Percentiles rank a stretch among this genome's conserved stretches.
phyloP scores from a whole-genome alignment of 768 basidiomycete genomes.

The Leccinellum albellum region DNA sequence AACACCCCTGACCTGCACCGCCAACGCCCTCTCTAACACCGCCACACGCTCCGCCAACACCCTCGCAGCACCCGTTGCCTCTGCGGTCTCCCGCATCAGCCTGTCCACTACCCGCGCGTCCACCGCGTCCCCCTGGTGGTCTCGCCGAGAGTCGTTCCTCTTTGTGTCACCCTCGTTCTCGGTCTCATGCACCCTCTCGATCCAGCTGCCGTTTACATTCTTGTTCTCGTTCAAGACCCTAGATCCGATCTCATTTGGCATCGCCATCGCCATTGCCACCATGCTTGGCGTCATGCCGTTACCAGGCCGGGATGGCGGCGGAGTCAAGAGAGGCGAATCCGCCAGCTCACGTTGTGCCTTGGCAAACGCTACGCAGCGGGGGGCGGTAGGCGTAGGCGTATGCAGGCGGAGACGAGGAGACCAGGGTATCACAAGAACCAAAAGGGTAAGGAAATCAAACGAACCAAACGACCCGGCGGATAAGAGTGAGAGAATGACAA shows the following conservation, averaged over 20 bases:
- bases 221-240: background rate
- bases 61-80: constrained; percentile 12
- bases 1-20: background rate
- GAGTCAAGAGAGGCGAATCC: background rate
- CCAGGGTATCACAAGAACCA: background rate
- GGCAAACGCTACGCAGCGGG: constrained; percentile 16
- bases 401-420: background rate
- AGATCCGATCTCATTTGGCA: background rate
- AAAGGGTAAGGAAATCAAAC: background rate
- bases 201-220: background rate
- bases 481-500: background rate
- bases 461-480: background rate
- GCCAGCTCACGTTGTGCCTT: constrained; percentile 7
- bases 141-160: background rate
- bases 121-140: background rate
- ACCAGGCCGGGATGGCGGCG: background rate
- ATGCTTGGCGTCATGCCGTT: background rate
- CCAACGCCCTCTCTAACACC: constrained; percentile 18
- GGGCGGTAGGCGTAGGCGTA: background rate
- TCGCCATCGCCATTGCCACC: background rate
- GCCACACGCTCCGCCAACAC: constrained; percentile 25
- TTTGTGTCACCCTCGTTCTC: background rate
- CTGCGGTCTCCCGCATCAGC: constrained; percentile 18
- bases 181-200: background rate
- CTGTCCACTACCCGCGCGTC: constrained; percentile 10